Evolutionary conservation across 768 basidiomycete species (phyloP), one percentile per base, ranked within the genome.

Genomic region (Collybia mongolica): DNA sequence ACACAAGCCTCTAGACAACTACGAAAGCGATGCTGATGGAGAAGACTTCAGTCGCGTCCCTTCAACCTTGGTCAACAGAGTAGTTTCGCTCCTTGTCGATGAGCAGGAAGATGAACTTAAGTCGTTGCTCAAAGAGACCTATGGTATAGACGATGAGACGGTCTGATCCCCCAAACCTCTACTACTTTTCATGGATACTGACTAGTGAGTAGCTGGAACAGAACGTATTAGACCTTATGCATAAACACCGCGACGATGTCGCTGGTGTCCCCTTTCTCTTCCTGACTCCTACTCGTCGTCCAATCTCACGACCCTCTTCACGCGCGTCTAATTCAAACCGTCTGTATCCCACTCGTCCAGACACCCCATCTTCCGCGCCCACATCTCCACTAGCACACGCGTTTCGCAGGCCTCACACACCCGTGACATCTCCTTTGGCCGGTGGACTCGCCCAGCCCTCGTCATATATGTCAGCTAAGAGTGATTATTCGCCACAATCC

Each of bases 181-280:
- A 23, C 32, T 46, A 29, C 26, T 39, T 53, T 52, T 57, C 52
- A 32, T 18, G 37, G 32, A 41, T 54, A 46, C 48, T 60, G 39
- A 57, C 57, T 49, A 11, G 23, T 23, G 52, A 44, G 5, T 58
- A 91, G 88, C 73, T 93, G 54, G 94, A 97, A 63, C 89, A 94
- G 59, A 82, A 86, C 63, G 90, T 94, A 51, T 75, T 98, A 17
- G 93, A 96, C 63, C 80, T 97, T 54, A 97, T 98, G 95, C 95
- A 98, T 71, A 88, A 90, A 69, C 90, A 94, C 66, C 79, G 83
- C 54, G 93, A 96, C 77, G 86, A 91, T 72, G 72, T 87, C 36
- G 83, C 86, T 11, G 87, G 88, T 17, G 86, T 90, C 5, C 89
- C 90, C 0, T 93, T 93, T 64, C 72, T 91, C 49, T 90, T 87